Percentiles rank a stretch among this genome's conserved stretches.
These are phyloP conservation scores for Ustilago bromivora DNA, from an alignment of 1,284 basidiomycete species.

Conservation along the genomic window DNA sequence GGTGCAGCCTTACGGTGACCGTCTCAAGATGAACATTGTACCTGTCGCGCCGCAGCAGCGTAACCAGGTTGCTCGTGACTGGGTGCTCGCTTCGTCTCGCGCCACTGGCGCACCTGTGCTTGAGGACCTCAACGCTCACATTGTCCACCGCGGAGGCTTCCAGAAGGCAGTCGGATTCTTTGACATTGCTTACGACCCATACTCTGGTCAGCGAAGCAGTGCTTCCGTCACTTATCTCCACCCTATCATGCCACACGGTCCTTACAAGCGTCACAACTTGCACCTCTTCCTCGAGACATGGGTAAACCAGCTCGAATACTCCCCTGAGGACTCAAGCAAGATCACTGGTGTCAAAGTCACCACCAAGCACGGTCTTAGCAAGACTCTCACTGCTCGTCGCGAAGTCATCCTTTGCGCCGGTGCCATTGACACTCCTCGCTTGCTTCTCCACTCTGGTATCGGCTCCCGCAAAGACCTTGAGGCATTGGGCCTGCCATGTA, in stretches of 20 bases:
- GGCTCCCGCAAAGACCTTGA: slow-evolving; percentile 72
- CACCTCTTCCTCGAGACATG: slow-evolving; percentile 70
- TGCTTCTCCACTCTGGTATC: slow-evolving; percentile 74
- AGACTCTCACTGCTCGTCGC: slow-evolving; percentile 60
- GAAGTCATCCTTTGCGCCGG: slow-evolving; percentile 69
- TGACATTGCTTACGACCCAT: slow-evolving; percentile 69
- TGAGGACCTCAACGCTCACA: slow-evolving; percentile 67
- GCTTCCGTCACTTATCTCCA: slow-evolving; percentile 70
- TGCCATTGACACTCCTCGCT: slow-evolving; percentile 72
- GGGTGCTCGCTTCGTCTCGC: slow-evolving; percentile 62
- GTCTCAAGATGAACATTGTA: slow-evolving; percentile 69
- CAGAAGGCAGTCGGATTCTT: slow-evolving; percentile 69
- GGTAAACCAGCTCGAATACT: slow-evolving; percentile 61
- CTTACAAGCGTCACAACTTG: slow-evolving; percentile 65
- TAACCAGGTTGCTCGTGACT: slow-evolving; percentile 68
- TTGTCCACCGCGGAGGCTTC: slow-evolving; percentile 64
- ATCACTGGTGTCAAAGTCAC: slow-evolving; percentile 60
- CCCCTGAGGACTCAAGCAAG: slow-evolving; percentile 41
- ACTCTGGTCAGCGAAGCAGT: slow-evolving; percentile 64
- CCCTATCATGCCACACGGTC: slow-evolving; percentile 69
- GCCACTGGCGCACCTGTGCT: slow-evolving; percentile 67
- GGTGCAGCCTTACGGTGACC: slow-evolving; percentile 68
- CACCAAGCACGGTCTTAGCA: slow-evolving; percentile 58
- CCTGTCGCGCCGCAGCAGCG: slow-evolving; percentile 69
- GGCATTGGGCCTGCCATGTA: slow-evolving; percentile 70